Percentiles rank a stretch among this genome's conserved stretches.
Evolutionary conservation across 495 filamentous ascomycete genomes (phyloP).

Genomic region (Neurospora sp.): DNA sequence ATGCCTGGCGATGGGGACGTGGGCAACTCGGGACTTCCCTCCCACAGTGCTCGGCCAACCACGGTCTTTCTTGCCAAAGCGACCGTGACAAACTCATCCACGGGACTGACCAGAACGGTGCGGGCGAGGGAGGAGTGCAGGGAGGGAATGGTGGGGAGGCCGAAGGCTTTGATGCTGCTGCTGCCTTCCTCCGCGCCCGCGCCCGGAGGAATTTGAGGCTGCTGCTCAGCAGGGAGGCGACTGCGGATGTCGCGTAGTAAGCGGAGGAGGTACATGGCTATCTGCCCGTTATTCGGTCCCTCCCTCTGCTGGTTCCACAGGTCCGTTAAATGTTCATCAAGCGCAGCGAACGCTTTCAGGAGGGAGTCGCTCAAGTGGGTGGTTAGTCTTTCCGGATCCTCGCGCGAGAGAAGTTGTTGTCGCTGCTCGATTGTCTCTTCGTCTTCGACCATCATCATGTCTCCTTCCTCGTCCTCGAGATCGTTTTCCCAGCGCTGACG

Average conservation of each 20-base stretch:
- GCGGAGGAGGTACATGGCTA: constrained; percentile 65
- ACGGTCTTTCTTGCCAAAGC: constrained; percentile 31
- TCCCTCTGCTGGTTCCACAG: constrained; percentile 36
- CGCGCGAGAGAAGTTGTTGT: constrained; percentile 52
- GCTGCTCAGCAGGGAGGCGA: constrained; percentile 38
- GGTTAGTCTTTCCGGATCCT: constrained; percentile 60
- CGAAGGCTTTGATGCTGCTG: constrained; percentile 32
- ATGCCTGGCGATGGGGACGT: constrained; percentile 69
- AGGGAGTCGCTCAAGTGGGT: constrained; percentile 50
- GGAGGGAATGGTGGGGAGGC: constrained; percentile 40
- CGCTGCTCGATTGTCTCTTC: constrained; percentile 60
- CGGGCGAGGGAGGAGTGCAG: constrained; percentile 47
- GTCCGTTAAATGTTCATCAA: constrained; percentile 45
- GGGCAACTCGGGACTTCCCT: constrained; percentile 58
- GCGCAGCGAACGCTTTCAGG: constrained; percentile 42
- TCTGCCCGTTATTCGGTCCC: constrained; percentile 34
- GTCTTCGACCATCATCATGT: background rate
- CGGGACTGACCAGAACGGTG: constrained; percentile 22
- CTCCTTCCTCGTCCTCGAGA: constrained; percentile 46
- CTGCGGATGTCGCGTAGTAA: constrained; percentile 64
- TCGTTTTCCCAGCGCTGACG: constrained; percentile 68
- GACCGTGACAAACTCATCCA: constrained; percentile 31
- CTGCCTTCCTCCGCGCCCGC: constrained; percentile 15
- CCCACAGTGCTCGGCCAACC: constrained; percentile 57
- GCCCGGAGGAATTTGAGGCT: background rate